Conservation (phyloP, 371 early-diverging fungal genomes). For the Funneliformis caledonium region DNA sequence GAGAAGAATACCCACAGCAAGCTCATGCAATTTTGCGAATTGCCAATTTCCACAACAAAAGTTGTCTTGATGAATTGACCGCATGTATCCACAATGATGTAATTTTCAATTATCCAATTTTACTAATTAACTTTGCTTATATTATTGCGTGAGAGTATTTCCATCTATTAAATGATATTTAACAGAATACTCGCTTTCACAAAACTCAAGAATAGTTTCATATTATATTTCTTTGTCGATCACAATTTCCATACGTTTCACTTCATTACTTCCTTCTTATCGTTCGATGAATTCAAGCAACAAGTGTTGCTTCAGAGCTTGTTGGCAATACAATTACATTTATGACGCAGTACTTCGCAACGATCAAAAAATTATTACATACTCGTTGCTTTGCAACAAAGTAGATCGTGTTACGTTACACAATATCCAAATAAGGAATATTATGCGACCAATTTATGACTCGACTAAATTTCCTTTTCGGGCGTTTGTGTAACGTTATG, state of each 20-base stretch:
- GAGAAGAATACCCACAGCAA: slow-evolving; percentile 21
- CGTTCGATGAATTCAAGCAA: no score
- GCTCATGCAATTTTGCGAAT: slow-evolving; percentile 20
- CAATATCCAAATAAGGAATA: no score
- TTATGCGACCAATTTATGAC: no score
- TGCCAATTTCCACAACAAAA: slow-evolving; percentile 29
- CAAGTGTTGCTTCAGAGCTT: no score
- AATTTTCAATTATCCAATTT: slow-evolving; percentile 12
- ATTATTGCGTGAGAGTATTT: slow-evolving; percentile 3
- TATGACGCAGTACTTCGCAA: no score
- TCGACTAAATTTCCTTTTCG: no score
- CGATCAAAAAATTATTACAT: no score
- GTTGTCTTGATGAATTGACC: background rate
- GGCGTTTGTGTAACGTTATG: no score
- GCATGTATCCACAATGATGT: slow-evolving; percentile 1
- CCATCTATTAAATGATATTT: slow-evolving; percentile 24
- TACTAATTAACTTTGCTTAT: background rate
- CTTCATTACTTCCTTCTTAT: no score
- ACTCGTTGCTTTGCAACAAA: no score
- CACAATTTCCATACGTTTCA: background rate
- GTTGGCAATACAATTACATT: no score
- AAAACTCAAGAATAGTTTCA: slow-evolving; percentile 26
- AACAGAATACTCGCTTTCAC: slow-evolving; percentile 17
- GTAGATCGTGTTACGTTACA: no score
- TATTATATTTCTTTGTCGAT: slow-evolving; percentile 8